A percentile compares a stretch with the other conserved stretches of the same genome.
These are phyloP conservation scores for Termitomyces sp. DNA, from an alignment of 768 basidiomycete species.

Conservation along the genomic window DNA sequence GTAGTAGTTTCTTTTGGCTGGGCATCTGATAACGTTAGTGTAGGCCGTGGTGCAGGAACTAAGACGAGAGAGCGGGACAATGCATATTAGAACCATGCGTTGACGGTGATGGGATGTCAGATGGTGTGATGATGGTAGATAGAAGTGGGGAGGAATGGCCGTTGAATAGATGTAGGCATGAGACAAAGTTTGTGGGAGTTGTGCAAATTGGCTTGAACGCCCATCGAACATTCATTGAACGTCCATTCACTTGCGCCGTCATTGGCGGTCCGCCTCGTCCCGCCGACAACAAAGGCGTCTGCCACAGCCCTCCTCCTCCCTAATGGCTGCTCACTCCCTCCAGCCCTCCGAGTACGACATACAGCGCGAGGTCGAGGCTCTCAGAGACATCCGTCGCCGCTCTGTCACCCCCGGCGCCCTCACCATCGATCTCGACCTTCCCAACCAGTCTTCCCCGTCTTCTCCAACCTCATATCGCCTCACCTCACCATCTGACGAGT, in stretches of 20 bases:
- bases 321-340: constrained; percentile 44
- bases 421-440: constrained; percentile 89
- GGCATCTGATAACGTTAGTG: constrained; percentile 1
- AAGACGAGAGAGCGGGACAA: constrained; percentile 57
- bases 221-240: no score
- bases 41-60: constrained; percentile 87
- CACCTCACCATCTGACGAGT: constrained; percentile 20
- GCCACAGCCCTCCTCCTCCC: constrained; percentile 1
- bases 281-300: background rate
- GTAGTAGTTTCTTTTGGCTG: constrained; percentile 12
- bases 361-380: constrained; percentile 80
- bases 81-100: constrained; percentile 15
- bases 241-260: background rate
- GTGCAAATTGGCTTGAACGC: constrained; percentile 16
- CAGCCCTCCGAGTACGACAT: constrained; percentile 85
- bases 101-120: constrained; percentile 3
- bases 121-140: background rate
- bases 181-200: constrained; percentile 22
- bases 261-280: background rate
- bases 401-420: constrained; percentile 83
- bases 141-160: background rate
- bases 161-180: constrained; percentile 5
- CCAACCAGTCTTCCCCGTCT: constrained; percentile 60
- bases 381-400: constrained; percentile 79
- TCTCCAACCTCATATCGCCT: constrained; percentile 58